A percentile compares a stretch with the other conserved stretches of the same genome.
phyloP scores from a whole-genome alignment of 2,329 filamentous ascomycete species.

The Diaporthe ilicicola region DNA sequence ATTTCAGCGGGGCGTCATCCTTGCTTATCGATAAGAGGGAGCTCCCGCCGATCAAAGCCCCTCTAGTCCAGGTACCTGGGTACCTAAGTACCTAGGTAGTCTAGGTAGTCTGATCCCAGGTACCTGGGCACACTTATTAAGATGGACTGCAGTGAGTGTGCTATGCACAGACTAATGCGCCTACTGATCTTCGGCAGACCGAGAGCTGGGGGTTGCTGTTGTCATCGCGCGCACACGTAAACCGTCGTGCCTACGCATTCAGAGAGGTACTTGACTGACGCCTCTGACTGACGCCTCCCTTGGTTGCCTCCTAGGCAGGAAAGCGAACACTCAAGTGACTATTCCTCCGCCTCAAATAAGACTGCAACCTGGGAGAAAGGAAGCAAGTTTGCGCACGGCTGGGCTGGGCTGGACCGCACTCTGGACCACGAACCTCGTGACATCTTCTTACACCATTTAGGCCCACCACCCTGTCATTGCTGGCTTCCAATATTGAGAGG shows the following conservation, averaged over 20 bases:
- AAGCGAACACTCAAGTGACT: not conserved
- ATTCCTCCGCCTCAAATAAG: not conserved
- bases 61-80: not conserved
- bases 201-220: not conserved
- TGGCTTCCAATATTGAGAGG: not conserved
- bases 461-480: not conserved
- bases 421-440: not conserved
- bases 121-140: not conserved
- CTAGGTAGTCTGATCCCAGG: not conserved
- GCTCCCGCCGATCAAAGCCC: not conserved
- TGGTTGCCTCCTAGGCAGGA: no score
- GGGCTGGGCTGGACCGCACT: not conserved
- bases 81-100: no score
- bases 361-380: not conserved
- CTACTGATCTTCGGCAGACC: no score
- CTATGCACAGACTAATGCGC: no score
- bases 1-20: slow-evolving; percentile 13
- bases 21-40: slow-evolving; percentile 8
- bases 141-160: no score
- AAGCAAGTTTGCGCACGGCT: not conserved
- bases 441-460: not conserved
- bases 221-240: not conserved
- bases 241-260: not conserved
- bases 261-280: no score
- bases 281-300: no score